Evolutionary conservation across 352 stramenopile species (phyloP).

Genomic region (Globisporangium okanoganense): DNA sequence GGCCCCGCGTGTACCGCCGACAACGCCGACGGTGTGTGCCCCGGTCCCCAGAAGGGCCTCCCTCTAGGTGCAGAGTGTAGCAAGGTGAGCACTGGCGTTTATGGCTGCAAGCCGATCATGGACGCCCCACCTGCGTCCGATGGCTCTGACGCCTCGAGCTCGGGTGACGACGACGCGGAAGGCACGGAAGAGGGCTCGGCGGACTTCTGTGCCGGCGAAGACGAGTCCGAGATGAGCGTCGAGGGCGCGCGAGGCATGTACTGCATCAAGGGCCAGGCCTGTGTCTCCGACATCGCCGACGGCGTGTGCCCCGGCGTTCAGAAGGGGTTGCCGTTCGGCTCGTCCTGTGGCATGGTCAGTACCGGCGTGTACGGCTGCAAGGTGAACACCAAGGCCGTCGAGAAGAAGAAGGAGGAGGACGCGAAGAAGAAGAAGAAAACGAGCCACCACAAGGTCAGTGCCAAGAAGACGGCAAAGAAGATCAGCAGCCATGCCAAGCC

Average conservation of each 20-base stretch:
- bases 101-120: slow-evolving; percentile 2
- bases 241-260: not conserved
- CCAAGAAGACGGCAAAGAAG: no score
- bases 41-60: slow-evolving; percentile 9
- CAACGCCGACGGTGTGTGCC: slow-evolving; percentile 6
- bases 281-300: not conserved
- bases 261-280: slow-evolving; percentile 3
- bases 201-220: not conserved
- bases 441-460: no score
- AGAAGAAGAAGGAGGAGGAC: not conserved
- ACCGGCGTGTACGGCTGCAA: slow-evolving; percentile 5
- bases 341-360: not conserved
- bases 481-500: no score
- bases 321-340: not conserved
- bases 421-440: not conserved
- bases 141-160: not conserved
- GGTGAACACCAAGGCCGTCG: not conserved
- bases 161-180: not conserved
- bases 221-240: slow-evolving; percentile 2
- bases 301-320: not conserved
- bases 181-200: not conserved
- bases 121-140: not conserved
- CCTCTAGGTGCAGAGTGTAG: slow-evolving; percentile 3
- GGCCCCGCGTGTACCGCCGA: slow-evolving; percentile 3
- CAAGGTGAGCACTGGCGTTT: not conserved